Base-by-base conservation (phyloP, 768 basidiomycete genomes). In the Phylloporus rhodoxanthus region DNA sequence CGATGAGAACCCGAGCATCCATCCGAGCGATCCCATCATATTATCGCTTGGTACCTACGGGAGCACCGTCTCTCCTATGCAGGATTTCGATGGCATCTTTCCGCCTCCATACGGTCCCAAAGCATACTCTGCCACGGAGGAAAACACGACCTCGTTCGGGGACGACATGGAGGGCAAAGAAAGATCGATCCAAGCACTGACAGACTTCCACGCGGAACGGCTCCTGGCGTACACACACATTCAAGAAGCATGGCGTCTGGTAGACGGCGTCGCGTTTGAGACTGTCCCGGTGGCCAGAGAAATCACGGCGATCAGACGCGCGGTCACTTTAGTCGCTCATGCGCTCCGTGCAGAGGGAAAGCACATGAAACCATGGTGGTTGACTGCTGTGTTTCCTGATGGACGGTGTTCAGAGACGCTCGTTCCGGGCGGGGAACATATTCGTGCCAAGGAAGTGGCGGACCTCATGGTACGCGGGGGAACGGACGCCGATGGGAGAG, bases 31-130 rank as follows among this genome's bases (percentile, higher is more conserved):
- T 55, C 72, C 68, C 23, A 74, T 91, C 30, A 84, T 79, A 3
- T 72, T 92, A 5, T 88, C 85, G 5, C 67, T 90, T 25, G 88
- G 89, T 15, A 82, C 86, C 0, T 89, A 78, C 57, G 87, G 88
- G 32, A 83, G 85, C 2, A 82, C 77, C 5, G 69, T 87, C 14
- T 61, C 64, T 7, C 80, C 82, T 0, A 75, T 84, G 46, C 82
- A 86, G 51, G 89, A 91, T 61, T 90, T 84, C 58, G 73, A 76
- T 51, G 89, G 86, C 7, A 70, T 77, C 54, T 91, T 89, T 59
- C 88, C 88, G 2, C 81, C 84, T 0, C 85, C 87, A 0, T 88
- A 76, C 57, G 87, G 86, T 1, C 86, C 87, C 3, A 70, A 65
- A 48, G 75, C 61, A 20, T 75, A 66, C 52, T 66, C 65, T 0